These are phyloP conservation scores for Solanum clarkiae DNA, from an alignment of 257 asterid genomes.

Conservation along the genomic window DNA sequence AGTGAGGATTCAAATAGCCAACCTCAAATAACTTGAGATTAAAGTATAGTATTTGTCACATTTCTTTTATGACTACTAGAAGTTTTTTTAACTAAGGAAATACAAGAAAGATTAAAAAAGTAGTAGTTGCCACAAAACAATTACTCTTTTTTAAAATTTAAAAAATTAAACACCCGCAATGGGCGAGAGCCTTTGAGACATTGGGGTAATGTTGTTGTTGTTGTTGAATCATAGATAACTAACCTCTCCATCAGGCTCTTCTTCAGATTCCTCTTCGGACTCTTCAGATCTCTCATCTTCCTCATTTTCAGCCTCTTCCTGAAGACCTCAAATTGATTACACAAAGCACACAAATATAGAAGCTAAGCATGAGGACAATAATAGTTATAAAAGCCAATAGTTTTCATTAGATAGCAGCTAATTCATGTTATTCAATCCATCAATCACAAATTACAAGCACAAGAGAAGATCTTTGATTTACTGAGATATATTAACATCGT, in stretches of 20 bases:
- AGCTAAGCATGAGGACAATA: not conserved
- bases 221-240: not conserved
- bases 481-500: not conserved
- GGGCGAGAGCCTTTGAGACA: too few species aligned
- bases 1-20: not conserved
- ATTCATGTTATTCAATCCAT: not conserved
- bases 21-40: not conserved
- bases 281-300: constrained; percentile 54
- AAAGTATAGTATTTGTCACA: not conserved
- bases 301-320: constrained; percentile 58
- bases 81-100: not conserved
- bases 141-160: not conserved
- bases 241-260: constrained; percentile 43
- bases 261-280: constrained; percentile 70
- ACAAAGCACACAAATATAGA: not conserved
- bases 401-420: not conserved
- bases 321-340: constrained; percentile 1
- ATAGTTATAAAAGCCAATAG: not conserved
- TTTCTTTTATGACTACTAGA: not conserved
- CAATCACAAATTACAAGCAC: not conserved
- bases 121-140: not conserved
- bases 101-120: not conserved
- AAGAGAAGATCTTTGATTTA: not conserved
- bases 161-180: not conserved
- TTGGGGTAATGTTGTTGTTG: too few species aligned